Base-by-base conservation (phyloP, 2,329 filamentous ascomycete genomes). In the Aspergillus brunneoviolaceus region DNA sequence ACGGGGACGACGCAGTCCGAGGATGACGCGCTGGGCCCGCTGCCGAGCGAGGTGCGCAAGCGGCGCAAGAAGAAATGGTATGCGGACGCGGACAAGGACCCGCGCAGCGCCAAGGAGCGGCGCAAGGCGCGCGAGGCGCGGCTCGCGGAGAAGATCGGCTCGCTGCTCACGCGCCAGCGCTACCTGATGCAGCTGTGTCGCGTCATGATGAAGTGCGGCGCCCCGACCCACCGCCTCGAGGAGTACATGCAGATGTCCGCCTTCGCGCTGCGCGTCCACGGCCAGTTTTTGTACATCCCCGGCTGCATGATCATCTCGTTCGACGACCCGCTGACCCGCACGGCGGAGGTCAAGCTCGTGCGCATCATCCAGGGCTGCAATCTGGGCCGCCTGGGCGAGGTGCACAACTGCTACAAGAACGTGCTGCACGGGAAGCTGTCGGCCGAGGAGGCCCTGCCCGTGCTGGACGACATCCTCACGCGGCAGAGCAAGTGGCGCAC, bases 161-260 rank as follows among this genome's bases (percentile, higher is more conserved):
- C 85, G 62, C 93, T 89, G 19, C 82, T 96, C 21, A 86, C 88
- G 51, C 85, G 92, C 2, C 92, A 96, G 67, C 85, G 86, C 51
- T 96, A 96, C 72, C 83, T 97, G 14, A 83, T 93, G 61, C 92
- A 91, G 75, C 84, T 97, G 45, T 96, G 92, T 71, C 86, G 87
- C 48, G 90, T 91, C 0, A 79, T 96, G 58, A 96, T 97, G 92
- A 83, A 87, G 70, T 96, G 90, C 65, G 93, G 93, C 25, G 93
- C 93, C 0, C 93, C 93, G 1, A 96, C 92, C 0, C 93, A 97
- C 77, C 87, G 93, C n/a, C 81, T 96, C 11, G 93, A 96, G 76
- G 79, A 96, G 71, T 96, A 96, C 74, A 87, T 96, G 85, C 87
- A 84, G 65, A 96, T 93, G 89, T 91, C 90, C 5, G 89, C 92